Evolutionary conservation across 2,329 filamentous ascomycete genomes (phyloP).

Genomic region (Epichloe hybrida): DNA sequence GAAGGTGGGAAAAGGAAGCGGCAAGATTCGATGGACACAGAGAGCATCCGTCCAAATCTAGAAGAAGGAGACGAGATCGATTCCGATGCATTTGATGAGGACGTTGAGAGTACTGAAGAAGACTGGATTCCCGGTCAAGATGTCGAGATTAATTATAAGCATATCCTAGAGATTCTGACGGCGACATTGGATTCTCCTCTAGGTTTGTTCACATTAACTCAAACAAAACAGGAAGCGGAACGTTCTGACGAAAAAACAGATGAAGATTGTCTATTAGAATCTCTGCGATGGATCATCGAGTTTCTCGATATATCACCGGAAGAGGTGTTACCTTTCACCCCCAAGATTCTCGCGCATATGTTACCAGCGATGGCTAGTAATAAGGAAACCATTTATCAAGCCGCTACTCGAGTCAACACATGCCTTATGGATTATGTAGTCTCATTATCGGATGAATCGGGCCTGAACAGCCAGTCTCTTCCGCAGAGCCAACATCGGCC

Average conservation of each 20-base stretch:
- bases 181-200: constrained; percentile 73
- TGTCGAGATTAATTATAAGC: constrained; percentile 83
- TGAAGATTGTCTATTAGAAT: constrained; percentile 83
- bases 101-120: constrained; percentile 58
- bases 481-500: constrained; percentile 16
- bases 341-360: constrained; percentile 79
- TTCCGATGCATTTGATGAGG: constrained; percentile 43
- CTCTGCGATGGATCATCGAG: constrained; percentile 85
- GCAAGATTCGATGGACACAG: constrained; percentile 55
- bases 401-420: constrained; percentile 77
- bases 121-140: constrained; percentile 98
- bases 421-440: constrained; percentile 92
- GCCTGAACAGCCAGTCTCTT: constrained; percentile 14
- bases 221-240: neutral
- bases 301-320: constrained; percentile 97
- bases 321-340: constrained; percentile 89
- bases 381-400: constrained; percentile 76
- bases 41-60: constrained; percentile 41
- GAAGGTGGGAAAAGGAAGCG: constrained; percentile 56
- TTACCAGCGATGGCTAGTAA: constrained; percentile 88
- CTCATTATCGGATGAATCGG: constrained; percentile 62
- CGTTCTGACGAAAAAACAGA: constrained; percentile 33
- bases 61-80: constrained; percentile 49
- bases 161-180: constrained; percentile 83
- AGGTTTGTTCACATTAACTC: constrained; percentile 34